A percentile compares a stretch with the other conserved stretches of the same genome.
These are phyloP conservation scores for Colletotrichum falcatum DNA, from an alignment of 2,329 filamentous ascomycete species.

Conservation along the genomic window DNA sequence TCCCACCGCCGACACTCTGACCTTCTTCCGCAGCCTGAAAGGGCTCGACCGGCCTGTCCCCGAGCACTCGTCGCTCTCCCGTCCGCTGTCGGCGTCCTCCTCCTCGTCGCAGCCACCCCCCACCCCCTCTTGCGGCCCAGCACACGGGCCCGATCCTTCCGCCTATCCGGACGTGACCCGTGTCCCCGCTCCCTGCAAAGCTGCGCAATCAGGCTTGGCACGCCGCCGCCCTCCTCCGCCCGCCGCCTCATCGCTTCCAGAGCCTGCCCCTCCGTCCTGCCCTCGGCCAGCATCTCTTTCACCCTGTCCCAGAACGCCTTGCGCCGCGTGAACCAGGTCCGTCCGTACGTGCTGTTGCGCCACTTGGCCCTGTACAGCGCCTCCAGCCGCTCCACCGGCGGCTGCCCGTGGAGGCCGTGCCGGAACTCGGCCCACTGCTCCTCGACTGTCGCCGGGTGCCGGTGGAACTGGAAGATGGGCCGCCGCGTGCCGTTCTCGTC, in stretches of 20 bases:
- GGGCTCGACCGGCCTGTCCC: neutral
- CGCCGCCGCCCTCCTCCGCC: neutral
- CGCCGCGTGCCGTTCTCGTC: slow-evolving; percentile 11
- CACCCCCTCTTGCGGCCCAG: neutral
- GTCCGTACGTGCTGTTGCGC: slow-evolving; percentile 26
- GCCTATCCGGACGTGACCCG: neutral
- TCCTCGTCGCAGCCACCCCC: neutral
- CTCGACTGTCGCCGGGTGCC: slow-evolving; percentile 25
- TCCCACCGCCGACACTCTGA: neutral
- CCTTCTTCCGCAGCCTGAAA: neutral
- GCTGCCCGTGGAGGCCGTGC: slow-evolving; percentile 29
- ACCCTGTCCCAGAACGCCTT: slow-evolving; percentile 38
- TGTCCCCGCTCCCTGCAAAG: slow-evolving; percentile 16
- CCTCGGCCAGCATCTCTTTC: slow-evolving; percentile 24
- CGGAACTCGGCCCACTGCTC: slow-evolving; percentile 41
- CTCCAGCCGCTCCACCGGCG: slow-evolving; percentile 32
- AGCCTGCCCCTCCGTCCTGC: slow-evolving; percentile 26
- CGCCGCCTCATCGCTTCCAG: slow-evolving; percentile 16
- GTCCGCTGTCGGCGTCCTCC: neutral
- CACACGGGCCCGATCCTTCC: neutral
- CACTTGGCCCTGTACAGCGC: slow-evolving; percentile 32
- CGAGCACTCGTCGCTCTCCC: neutral
- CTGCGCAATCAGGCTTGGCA: slow-evolving; percentile 19
- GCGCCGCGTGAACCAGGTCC: slow-evolving; percentile 39
- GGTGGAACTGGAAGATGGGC: slow-evolving; percentile 34